These are phyloP conservation scores for Chaetomium cochliodes DNA, from an alignment of 495 filamentous ascomycete species.

Conservation along the genomic window DNA sequence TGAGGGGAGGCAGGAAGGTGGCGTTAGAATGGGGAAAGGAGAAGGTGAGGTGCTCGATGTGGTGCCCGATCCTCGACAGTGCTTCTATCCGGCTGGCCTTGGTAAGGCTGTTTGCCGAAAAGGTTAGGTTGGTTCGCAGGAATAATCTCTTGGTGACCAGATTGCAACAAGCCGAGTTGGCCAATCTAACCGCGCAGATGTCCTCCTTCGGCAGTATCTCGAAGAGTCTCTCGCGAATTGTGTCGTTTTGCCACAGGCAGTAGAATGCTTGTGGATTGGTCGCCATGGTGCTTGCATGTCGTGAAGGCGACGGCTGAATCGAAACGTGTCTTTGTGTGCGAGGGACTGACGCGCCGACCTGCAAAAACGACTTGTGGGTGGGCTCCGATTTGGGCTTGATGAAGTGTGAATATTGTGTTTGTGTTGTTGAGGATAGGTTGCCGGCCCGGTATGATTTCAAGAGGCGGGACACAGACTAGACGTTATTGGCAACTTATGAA, in stretches of 20 bases:
- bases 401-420: background rate
- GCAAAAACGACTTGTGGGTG: background rate
- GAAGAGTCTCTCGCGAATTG: slow-evolving; percentile 52
- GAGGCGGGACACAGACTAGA: slow-evolving; percentile 3
- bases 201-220: slow-evolving; percentile 49
- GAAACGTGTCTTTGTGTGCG: slow-evolving; percentile 11
- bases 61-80: slow-evolving; percentile 66
- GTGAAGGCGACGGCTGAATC: slow-evolving; percentile 27
- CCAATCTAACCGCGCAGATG: slow-evolving; percentile 50
- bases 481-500: background rate
- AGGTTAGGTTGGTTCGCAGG: slow-evolving; percentile 58
- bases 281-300: slow-evolving; percentile 52
- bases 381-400: background rate
- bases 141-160: slow-evolving; percentile 55
- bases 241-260: slow-evolving; percentile 54
- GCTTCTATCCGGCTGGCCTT: slow-evolving; percentile 64
- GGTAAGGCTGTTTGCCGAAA: slow-evolving; percentile 68
- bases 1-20: slow-evolving; percentile 73
- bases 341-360: background rate
- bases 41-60: slow-evolving; percentile 69
- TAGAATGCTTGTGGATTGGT: slow-evolving; percentile 48
- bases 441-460: background rate
- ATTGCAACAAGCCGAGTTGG: slow-evolving; percentile 52
- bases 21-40: slow-evolving; percentile 64
- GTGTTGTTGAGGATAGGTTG: background rate